Conservation (phyloP, 352 stramenopile species). For the Aphanomyces stellatus region DNA sequence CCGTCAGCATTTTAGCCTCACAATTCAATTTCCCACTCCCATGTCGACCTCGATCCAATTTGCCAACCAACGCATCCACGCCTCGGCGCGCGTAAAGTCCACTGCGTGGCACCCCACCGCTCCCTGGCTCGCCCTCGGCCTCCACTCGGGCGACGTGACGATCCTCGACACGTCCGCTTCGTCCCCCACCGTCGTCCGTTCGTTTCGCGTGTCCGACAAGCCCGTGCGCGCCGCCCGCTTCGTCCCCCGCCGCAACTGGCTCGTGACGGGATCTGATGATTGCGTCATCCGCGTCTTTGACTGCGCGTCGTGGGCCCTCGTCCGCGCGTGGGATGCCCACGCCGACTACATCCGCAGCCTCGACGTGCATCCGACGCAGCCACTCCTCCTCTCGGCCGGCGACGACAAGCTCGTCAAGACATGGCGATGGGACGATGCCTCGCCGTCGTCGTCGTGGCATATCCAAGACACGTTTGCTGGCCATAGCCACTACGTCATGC, state of each 20-base stretch:
- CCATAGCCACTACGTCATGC: constrained; percentile 94
- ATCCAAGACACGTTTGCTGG: constrained; percentile 28
- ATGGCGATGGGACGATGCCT: constrained; percentile 79
- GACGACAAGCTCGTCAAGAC: constrained; percentile 94
- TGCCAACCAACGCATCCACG: constrained; percentile 70
- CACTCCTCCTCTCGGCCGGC: constrained; percentile 73
- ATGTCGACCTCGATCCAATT: too few species aligned
- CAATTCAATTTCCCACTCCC: too few species aligned
- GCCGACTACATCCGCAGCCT: constrained; percentile 91
- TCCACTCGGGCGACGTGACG: constrained; percentile 91
- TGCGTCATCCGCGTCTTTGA: constrained; percentile 89
- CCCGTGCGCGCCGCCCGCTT: constrained; percentile 70
- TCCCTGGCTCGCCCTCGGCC: constrained; percentile 85
- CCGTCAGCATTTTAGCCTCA: too few species aligned
- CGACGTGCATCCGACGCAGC: constrained; percentile 83
- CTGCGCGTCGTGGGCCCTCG: constrained; percentile 91
- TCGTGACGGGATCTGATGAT: constrained; percentile 80
- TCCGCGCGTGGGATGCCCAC: constrained; percentile 86
- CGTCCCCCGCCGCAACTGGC: constrained; percentile 85
- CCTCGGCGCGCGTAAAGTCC: constrained; percentile 88
- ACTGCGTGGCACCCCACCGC: constrained; percentile 89
- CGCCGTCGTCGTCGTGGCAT: too few species aligned
- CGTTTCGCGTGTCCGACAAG: constrained; percentile 84
- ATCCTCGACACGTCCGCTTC: constrained; percentile 87
- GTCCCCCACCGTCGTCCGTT: constrained; percentile 62